A percentile compares a stretch with the other conserved stretches of the same genome.
Evolutionary conservation across 164 flowering plant genomes (phyloP).

Genomic region (Piper betle): DNA sequence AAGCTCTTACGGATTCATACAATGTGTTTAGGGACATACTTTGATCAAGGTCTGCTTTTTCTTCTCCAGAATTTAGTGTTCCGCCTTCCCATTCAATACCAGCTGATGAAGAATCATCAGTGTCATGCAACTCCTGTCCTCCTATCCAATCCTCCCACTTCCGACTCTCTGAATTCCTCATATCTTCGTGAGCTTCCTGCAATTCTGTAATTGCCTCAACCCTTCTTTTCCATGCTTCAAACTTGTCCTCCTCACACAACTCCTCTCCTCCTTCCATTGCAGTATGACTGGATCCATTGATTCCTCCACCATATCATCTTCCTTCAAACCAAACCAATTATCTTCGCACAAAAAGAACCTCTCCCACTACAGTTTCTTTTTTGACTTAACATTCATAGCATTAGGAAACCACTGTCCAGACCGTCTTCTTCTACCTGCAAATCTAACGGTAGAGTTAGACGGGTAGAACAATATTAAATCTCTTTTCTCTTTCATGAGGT

Average conservation of each 20-base stretch:
- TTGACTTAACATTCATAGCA: slow-evolving; percentile 22
- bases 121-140: slow-evolving; percentile 22
- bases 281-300: slow-evolving; percentile 16
- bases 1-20: slow-evolving; percentile 38
- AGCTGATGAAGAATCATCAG: slow-evolving; percentile 21
- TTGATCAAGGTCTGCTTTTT: slow-evolving; percentile 15
- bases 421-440: slow-evolving; percentile 15
- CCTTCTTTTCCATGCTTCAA: slow-evolving; percentile 90
- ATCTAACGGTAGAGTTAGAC: slow-evolving; percentile 5
- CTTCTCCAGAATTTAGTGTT: slow-evolving; percentile 14
- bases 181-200: slow-evolving; percentile 79
- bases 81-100: slow-evolving; percentile 21
- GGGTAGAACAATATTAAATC: not conserved
- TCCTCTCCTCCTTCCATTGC: slow-evolving; percentile 12
- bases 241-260: slow-evolving; percentile 49
- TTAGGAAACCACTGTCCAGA: slow-evolving; percentile 25
- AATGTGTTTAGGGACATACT: slow-evolving; percentile 37
- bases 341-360: slow-evolving; percentile 68
- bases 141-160: slow-evolving; percentile 94
- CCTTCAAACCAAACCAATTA: slow-evolving; percentile 76
- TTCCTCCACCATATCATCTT: slow-evolving; percentile 37
- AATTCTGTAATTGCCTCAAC: slow-evolving; percentile 88
- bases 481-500: slow-evolving; percentile 4
- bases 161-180: slow-evolving; percentile 60
- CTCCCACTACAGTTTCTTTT: slow-evolving; percentile 68